Percentiles rank a stretch among this genome's conserved stretches.
Evolutionary conservation across 306 rosid species (phyloP).

Genomic region (Casuarina equisetifolia): DNA sequence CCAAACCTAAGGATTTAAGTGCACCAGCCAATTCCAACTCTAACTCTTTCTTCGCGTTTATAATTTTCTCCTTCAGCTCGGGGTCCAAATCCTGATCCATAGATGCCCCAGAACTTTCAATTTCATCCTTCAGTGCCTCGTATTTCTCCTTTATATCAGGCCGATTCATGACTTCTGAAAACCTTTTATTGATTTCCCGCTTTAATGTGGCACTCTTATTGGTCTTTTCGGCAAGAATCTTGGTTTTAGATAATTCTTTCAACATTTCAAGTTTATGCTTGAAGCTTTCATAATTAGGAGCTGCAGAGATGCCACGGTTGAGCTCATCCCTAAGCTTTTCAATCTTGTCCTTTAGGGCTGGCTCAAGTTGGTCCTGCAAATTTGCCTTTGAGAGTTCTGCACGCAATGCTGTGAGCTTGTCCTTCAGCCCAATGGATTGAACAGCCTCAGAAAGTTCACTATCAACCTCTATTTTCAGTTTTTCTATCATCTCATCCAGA

Average conservation of each 20-base stretch:
- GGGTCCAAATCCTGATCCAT: slow-evolving; percentile 48
- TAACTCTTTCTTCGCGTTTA: slow-evolving; percentile 56
- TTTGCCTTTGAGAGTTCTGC: slow-evolving; percentile 56
- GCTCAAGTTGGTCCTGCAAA: slow-evolving; percentile 45
- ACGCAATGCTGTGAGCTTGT: slow-evolving; percentile 43
- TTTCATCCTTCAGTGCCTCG: slow-evolving; percentile 55
- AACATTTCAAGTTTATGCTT: slow-evolving; percentile 54
- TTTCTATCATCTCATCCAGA: slow-evolving; percentile 53
- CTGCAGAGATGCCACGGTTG: slow-evolving; percentile 44
- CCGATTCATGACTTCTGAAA: slow-evolving; percentile 42
- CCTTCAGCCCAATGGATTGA: slow-evolving; percentile 58
- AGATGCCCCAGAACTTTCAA: slow-evolving; percentile 51
- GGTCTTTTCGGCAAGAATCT: slow-evolving; percentile 40
- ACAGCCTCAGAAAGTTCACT: slow-evolving; percentile 62
- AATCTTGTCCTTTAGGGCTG: slow-evolving; percentile 54
- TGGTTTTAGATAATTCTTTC: slow-evolving; percentile 56
- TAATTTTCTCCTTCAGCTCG: slow-evolving; percentile 54
- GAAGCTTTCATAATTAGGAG: slow-evolving; percentile 62
- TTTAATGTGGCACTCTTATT: slow-evolving; percentile 40
- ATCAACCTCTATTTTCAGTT: slow-evolving; percentile 61
- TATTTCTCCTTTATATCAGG: slow-evolving; percentile 57
- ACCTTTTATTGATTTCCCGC: slow-evolving; percentile 56
- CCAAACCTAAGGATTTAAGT: slow-evolving; percentile 59
- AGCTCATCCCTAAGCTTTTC: slow-evolving; percentile 62
- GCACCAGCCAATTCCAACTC: slow-evolving; percentile 52